Evolutionary conservation across 1,284 basidiomycete species (phyloP).

Genomic region (Boletus semigastroideus): DNA sequence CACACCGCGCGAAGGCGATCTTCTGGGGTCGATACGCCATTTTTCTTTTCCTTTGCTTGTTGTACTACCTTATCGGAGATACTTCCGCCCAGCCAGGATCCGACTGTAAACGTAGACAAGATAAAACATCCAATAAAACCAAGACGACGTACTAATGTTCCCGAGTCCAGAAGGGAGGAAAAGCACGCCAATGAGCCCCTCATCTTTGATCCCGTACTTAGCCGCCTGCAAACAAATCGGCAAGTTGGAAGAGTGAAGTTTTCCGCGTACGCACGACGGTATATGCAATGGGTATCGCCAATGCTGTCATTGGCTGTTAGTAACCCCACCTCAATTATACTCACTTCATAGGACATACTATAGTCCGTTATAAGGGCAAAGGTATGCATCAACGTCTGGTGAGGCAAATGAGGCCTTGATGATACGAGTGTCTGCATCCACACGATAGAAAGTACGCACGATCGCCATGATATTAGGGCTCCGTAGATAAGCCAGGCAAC

Average conservation of each 20-base stretch:
- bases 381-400: conserved; percentile 42
- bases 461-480: conserved; percentile 59
- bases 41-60: conserved; percentile 47
- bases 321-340: no score
- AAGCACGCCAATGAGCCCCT: conserved; percentile 57
- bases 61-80: conserved; percentile 53
- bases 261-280: conserved; percentile 33
- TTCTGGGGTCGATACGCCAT: conserved; percentile 54
- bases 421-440: not conserved
- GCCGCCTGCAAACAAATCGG: conserved; percentile 40
- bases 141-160: conserved; percentile 48
- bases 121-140: not conserved
- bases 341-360: conserved; percentile 31
- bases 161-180: conserved; percentile 62
- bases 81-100: conserved; percentile 51
- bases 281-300: conserved; percentile 37
- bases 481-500: conserved; percentile 49
- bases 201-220: conserved; percentile 58
- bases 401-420: not conserved
- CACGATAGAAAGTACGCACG: conserved; percentile 39
- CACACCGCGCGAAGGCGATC: conserved; percentile 55
- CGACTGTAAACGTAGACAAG: conserved; percentile 36
- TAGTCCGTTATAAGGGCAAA: conserved; percentile 45
- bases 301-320: conserved; percentile 26
- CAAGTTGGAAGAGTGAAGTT: not conserved